Base-by-base conservation (phyloP, 208 protist species). In the Trypanosoma congolense region DNA sequence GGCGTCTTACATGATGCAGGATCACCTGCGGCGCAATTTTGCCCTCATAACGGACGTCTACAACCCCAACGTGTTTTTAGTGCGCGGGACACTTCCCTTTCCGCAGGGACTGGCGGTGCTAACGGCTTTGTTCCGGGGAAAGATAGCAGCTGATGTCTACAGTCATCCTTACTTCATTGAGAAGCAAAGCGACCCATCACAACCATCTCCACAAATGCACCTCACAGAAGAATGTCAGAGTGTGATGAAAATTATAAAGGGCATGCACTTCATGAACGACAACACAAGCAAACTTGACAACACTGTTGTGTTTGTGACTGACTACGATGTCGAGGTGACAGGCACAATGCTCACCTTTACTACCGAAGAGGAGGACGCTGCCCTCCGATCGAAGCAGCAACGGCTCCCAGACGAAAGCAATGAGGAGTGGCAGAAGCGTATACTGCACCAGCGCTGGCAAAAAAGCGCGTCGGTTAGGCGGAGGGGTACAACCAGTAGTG, bases 141-240 rank as follows among this genome's bases (percentile, higher is more conserved):
- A 74, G 31, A 43, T 64, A 4, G 73, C 80, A 2, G 79, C 82
- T 3, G 81, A 89, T 40, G 80, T 90, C 19, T 93, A 90, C 67
- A 80, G 79, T 18, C 86, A 93, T 59, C 75, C 63, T 14, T 93
- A 89, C 70, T 93, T 93, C 40, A 80, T 93, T 31, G 86, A 93
- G 53, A 89, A 90, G 63, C 82, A 93, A 63, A 87, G 80, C 49
- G 71, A 93, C 55, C 81, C 86, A 0, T 68, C 69, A 22, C 86
- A 93, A 66, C 75, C 86, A 10, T 90, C 82, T 6, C 80, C 86
- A 28, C 81, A 89, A 70, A 49, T 90, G 62, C 86, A 93, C 61
- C 73, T 93, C 46, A 93, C 86, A 0, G 86, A 93, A 52, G 86
- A 93, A 58, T 73, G 62, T 35, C 86, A 93, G 62, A 73, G 80